Evolutionary conservation across 352 stramenopile genomes (phyloP).

Genomic region (Blastocystis sp.): DNA sequence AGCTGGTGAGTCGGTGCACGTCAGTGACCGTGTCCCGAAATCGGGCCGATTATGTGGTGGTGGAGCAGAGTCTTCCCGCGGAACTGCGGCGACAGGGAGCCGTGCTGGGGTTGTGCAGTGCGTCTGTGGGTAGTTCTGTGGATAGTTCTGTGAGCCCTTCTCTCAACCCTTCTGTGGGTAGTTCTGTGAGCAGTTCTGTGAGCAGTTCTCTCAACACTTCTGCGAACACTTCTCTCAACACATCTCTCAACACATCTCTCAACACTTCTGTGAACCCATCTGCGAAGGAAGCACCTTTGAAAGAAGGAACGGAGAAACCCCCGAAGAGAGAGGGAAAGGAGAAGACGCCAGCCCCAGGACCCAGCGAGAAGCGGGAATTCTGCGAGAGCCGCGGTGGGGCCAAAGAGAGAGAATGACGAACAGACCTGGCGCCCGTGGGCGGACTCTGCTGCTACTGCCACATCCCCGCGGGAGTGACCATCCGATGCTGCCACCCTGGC

Average conservation of each 20-base stretch:
- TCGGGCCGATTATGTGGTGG: not conserved
- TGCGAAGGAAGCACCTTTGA: too few species aligned
- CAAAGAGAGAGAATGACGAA: not conserved
- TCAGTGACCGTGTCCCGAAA: not conserved
- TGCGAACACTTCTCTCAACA: too few species aligned
- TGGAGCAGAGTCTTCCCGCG: not conserved
- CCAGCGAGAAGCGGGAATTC: not conserved
- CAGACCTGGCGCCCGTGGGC: not conserved
- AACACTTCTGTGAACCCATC: too few species aligned
- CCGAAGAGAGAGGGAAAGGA: not conserved
- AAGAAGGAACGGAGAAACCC: too few species aligned
- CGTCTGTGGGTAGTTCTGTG: too few species aligned
- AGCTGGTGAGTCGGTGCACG: not conserved
- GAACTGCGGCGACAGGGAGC: not conserved
- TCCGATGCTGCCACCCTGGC: not conserved
- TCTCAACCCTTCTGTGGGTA: too few species aligned
- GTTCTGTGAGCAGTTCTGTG: too few species aligned
- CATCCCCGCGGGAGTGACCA: conserved; percentile 1
- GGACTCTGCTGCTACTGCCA: conserved; percentile 54
- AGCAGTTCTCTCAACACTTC: too few species aligned
- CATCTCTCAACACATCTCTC: too few species aligned
- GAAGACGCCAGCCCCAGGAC: not conserved
- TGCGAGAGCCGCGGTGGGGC: not conserved
- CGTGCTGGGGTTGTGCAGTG: not conserved
- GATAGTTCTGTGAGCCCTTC: too few species aligned